Percentiles rank a stretch among this genome's conserved stretches.
phyloP scores from a whole-genome alignment of 352 stramenopile species.

The Aphanomyces cochlioides region DNA sequence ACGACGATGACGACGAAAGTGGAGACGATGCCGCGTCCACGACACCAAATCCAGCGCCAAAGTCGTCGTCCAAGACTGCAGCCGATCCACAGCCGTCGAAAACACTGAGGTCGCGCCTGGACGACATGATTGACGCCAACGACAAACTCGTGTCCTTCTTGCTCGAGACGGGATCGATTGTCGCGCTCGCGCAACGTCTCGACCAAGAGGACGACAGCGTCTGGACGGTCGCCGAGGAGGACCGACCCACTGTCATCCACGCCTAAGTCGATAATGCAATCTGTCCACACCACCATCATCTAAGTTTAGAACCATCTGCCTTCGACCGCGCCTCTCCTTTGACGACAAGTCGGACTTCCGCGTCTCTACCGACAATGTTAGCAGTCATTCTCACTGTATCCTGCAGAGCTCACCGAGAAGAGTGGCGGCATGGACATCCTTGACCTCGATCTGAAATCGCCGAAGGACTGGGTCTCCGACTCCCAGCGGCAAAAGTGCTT shows the following conservation, averaged over 20 bases:
- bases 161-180: constrained; percentile 80
- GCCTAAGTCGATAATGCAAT: constrained; percentile 36
- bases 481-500: constrained; percentile 62
- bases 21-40: constrained; percentile 32
- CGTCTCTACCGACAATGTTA: background rate
- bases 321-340: no score
- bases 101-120: constrained; percentile 43
- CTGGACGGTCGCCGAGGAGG: constrained; percentile 81
- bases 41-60: constrained; percentile 29
- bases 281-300: no score
- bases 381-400: background rate
- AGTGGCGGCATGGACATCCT: background rate
- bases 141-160: constrained; percentile 83
- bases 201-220: constrained; percentile 80
- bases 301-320: no score
- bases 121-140: constrained; percentile 82
- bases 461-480: constrained; percentile 57
- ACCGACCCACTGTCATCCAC: constrained; percentile 72
- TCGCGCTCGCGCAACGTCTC: constrained; percentile 73
- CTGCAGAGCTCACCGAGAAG: no score
- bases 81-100: background rate
- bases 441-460: constrained; percentile 19
- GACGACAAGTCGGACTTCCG: no score
- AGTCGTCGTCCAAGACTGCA: no score
- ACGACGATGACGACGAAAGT: constrained; percentile 45